phyloP scores from a whole-genome alignment of 2,329 filamentous ascomycete species.

The Colletotrichum brevisporum region DNA sequence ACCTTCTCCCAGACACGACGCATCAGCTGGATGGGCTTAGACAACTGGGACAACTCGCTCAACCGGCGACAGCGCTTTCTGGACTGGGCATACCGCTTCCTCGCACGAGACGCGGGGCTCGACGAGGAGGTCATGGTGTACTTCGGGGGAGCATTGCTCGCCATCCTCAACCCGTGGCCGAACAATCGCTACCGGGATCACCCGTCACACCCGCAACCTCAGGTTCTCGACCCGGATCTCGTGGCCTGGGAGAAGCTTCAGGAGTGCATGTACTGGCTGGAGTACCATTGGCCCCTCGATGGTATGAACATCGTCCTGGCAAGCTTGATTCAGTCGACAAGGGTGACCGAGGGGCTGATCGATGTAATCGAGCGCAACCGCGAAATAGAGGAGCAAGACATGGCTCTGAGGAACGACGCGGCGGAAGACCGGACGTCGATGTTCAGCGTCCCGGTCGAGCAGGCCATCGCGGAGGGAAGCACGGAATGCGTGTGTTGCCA shows the following conservation, averaged over 20 bases:
- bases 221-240: constrained; percentile 11
- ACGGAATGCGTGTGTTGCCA: constrained; percentile 10
- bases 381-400: constrained; percentile 5
- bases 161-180: constrained; percentile 37
- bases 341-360: not conserved
- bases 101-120: constrained; percentile 28
- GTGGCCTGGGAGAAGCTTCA: constrained; percentile 17
- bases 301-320: not conserved
- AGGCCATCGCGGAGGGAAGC: not conserved
- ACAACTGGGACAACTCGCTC: constrained; percentile 12
- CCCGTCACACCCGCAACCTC: constrained; percentile 11
- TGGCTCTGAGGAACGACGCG: constrained; percentile 1
- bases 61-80: constrained; percentile 18
- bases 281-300: constrained; percentile 27
- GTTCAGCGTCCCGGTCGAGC: not conserved
- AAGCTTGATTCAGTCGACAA: not conserved
- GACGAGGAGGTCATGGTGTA: constrained; percentile 32
- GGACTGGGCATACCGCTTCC: constrained; percentile 23
- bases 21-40: constrained; percentile 2
- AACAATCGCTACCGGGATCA: not conserved
- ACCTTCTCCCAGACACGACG: not conserved
- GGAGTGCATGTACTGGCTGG: constrained; percentile 34
- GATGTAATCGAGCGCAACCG: constrained; percentile 25
- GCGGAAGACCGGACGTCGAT: not conserved
- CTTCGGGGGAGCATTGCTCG: constrained; percentile 22